A percentile compares a stretch with the other conserved stretches of the same genome.
Evolutionary conservation across 371 early-diverging fungal species (phyloP).

Genomic region (Mucor ambiguus): DNA sequence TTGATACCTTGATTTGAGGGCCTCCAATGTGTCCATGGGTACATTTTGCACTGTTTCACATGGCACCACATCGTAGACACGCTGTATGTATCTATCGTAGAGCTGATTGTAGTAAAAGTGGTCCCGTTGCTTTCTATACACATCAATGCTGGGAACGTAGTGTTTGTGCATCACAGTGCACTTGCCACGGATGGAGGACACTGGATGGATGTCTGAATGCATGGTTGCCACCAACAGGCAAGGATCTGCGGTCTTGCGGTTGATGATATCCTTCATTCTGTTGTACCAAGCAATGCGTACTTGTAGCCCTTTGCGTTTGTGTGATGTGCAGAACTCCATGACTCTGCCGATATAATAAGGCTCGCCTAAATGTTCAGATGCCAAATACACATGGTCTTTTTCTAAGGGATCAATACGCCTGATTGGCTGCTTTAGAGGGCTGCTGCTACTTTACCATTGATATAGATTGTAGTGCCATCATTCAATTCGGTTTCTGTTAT

Average conservation of each 20-base stretch:
- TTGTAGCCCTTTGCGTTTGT: slow-evolving; percentile 52
- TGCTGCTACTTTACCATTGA: slow-evolving; percentile 32
- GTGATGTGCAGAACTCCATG: slow-evolving; percentile 73
- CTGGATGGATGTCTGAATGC: slow-evolving; percentile 87
- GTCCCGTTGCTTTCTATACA: slow-evolving; percentile 60
- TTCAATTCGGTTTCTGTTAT: slow-evolving; percentile 24
- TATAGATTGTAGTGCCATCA: slow-evolving; percentile 31
- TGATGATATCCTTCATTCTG: slow-evolving; percentile 77
- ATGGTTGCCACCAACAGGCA: slow-evolving; percentile 83
- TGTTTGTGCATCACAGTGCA: slow-evolving; percentile 74
- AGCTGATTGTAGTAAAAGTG: slow-evolving; percentile 85
- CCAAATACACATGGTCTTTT: slow-evolving; percentile 75
- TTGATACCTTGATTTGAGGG: slow-evolving; percentile 68
- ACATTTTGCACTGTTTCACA: slow-evolving; percentile 77
- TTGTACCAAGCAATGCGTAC: slow-evolving; percentile 84
- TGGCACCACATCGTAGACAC: slow-evolving; percentile 86
- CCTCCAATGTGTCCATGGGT: slow-evolving; percentile 70
- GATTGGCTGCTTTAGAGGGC: background rate
- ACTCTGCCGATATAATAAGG: slow-evolving; percentile 82
- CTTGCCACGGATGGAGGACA: slow-evolving; percentile 79
- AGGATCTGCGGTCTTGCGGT: slow-evolving; percentile 72
- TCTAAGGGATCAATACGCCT: background rate
- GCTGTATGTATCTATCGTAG: slow-evolving; percentile 87
- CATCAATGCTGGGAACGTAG: slow-evolving; percentile 66
- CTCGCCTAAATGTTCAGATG: slow-evolving; percentile 76